These are phyloP conservation scores for Starmerella sp. DNA, from an alignment of 805 yeast genomes.

Conservation along the genomic window DNA sequence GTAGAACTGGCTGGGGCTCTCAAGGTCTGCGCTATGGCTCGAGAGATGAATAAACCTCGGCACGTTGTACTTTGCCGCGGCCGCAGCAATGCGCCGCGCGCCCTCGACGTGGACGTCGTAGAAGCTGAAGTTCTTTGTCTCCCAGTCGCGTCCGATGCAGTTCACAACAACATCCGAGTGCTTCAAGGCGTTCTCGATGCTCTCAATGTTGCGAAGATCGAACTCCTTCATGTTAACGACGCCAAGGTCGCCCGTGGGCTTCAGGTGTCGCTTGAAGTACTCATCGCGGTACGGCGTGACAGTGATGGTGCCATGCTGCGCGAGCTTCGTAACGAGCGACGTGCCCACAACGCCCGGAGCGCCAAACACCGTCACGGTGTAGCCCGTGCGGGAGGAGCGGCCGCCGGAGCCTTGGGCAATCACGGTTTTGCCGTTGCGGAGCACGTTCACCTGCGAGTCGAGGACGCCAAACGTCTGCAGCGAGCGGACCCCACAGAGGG, in stretches of 20 bases:
- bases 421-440: constrained; percentile 63
- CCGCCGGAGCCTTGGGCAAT: constrained; percentile 69
- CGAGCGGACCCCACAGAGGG: constrained; percentile 14
- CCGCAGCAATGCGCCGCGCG: constrained; percentile 64
- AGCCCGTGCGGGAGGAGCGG: constrained; percentile 70
- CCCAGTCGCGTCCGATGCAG: constrained; percentile 62
- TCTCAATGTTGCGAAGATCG: constrained; percentile 64
- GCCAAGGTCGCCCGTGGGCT: constrained; percentile 77
- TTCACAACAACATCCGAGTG: constrained; percentile 76
- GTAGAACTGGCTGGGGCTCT: constrained; percentile 57
- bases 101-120: constrained; percentile 76
- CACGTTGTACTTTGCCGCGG: constrained; percentile 56
- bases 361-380: constrained; percentile 81
- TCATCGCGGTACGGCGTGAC: constrained; percentile 77
- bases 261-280: constrained; percentile 62
- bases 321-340: constrained; percentile 57
- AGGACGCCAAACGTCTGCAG: constrained; percentile 32
- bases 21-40: constrained; percentile 59
- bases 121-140: constrained; percentile 70
- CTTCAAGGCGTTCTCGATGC: constrained; percentile 65
- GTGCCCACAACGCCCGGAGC: constrained; percentile 72
- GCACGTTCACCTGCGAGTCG: constrained; percentile 48
- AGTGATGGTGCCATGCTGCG: constrained; percentile 68
- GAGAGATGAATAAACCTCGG: constrained; percentile 72
- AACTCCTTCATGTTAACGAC: constrained; percentile 76